Base-by-base conservation (phyloP, 1,284 basidiomycete genomes). In the Tilletia indica region DNA sequence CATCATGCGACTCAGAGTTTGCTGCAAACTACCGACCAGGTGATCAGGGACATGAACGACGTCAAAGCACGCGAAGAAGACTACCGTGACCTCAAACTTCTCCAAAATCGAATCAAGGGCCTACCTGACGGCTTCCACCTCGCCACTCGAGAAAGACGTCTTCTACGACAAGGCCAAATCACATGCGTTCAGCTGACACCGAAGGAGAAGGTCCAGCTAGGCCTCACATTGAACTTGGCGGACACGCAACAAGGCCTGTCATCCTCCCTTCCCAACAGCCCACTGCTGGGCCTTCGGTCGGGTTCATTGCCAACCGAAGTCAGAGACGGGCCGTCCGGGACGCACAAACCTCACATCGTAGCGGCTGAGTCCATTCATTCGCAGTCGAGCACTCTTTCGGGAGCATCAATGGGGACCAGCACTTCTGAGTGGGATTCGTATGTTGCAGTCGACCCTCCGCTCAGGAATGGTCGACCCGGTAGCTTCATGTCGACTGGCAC, bases 1-100 rank as follows among this genome's bases (percentile, higher is more conserved):
- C 45, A 73, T 36, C 31, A 69, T 2, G 45, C 34, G 47, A 72
- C 72, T 12, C 45, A 39, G 25, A 25, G 49, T 11, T 49, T 73
- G 16, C 67, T 56, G 11, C 9, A 31, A 19, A 19, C 21, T 2
- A 72, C 72, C 8, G 72, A 73, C 19, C 48, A 45, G 31, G 39
- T 73, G 31, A 70, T 73, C 42, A 39, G 72, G 9, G 70, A 73
- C 25, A 72, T 73, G 72, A 73, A 73, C 70, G 49, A 69, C 63
- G 72, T 73, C 71, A 73, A 73, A 34, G 72, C 72, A 21, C 34
- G 70, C 5, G 72, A 73, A 49, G 72, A 73, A 49, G 72, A 73
- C 51, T 73, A 72, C 36, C 11, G 42, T 5, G 49, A 47, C 9
- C 70, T 73, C n/a, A 48, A 67, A 34, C 31, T 49, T 8, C 56